A percentile compares a stretch with the other conserved stretches of the same genome.
Conservation (phyloP, 768 basidiomycete genomes). For the Termitomyces heimii region DNA sequence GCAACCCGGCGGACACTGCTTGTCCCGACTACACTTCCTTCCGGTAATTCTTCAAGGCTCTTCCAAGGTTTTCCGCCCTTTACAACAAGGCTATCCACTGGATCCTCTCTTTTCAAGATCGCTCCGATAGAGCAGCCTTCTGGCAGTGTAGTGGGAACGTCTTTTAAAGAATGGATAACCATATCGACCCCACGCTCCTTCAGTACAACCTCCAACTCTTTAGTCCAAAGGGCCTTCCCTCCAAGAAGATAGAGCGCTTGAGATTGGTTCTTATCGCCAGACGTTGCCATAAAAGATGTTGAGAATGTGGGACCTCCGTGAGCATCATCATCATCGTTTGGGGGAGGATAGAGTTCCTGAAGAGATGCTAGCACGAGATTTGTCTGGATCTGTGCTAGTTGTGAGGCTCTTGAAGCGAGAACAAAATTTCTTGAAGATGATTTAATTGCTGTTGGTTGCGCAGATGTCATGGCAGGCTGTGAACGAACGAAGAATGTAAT, state of each 20-base stretch:
- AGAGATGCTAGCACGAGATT: constrained; percentile 69
- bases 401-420: constrained; percentile 81
- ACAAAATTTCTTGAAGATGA: constrained; percentile 47
- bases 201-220: constrained; percentile 88
- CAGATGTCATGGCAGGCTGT: constrained; percentile 9
- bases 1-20: constrained; percentile 91
- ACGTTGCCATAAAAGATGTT: constrained; percentile 51
- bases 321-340: constrained; percentile 11
- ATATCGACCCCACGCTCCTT: constrained; percentile 73
- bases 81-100: constrained; percentile 84
- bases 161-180: constrained; percentile 90
- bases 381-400: constrained; percentile 89
- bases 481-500: not conserved
- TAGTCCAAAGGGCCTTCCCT: constrained; percentile 94
- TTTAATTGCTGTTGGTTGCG: not conserved
- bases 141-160: constrained; percentile 85
- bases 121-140: constrained; percentile 82
- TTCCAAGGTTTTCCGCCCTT: constrained; percentile 67
- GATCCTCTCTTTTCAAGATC: constrained; percentile 82
- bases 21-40: constrained; percentile 90
- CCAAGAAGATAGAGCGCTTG: constrained; percentile 83
- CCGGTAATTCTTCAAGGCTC: constrained; percentile 75
- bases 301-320: constrained; percentile 29
- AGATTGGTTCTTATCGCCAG: constrained; percentile 88
- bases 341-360: constrained; percentile 44